Percentiles rank a stretch among this genome's conserved stretches.
These are phyloP conservation scores for Phaffia australis DNA, from an alignment of 768 basidiomycete genomes.

Conservation along the genomic window DNA sequence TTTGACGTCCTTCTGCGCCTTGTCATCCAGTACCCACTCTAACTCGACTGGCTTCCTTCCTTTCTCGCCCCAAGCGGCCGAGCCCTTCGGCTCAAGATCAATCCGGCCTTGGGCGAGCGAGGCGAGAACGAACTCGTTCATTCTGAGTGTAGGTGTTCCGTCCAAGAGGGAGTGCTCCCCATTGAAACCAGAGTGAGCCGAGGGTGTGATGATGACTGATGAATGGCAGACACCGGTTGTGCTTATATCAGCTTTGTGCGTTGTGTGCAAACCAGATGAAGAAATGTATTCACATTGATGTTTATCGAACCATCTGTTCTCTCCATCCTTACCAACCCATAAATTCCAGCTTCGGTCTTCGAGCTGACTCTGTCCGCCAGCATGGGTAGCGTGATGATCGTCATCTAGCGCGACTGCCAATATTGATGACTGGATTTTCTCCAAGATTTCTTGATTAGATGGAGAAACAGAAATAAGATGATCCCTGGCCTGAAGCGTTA, in stretches of 20 bases:
- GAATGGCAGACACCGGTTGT: background rate
- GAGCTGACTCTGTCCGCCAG: slow-evolving; percentile 49
- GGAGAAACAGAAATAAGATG: slow-evolving; percentile 56
- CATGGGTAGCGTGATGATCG: slow-evolving; percentile 55
- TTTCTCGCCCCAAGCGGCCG: slow-evolving; percentile 26
- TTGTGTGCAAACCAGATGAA: background rate
- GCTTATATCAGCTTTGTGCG: background rate
- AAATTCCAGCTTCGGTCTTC: slow-evolving; percentile 42
- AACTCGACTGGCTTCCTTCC: slow-evolving; percentile 51
- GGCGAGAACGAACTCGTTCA: slow-evolving; percentile 88
- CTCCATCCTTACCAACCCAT: slow-evolving; percentile 43
- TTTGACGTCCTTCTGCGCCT: slow-evolving; percentile 47
- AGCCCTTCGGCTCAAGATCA: slow-evolving; percentile 50
- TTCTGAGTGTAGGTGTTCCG: slow-evolving; percentile 83
- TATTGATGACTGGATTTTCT: slow-evolving; percentile 80
- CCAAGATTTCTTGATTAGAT: slow-evolving; percentile 56
- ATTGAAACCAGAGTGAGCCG: slow-evolving; percentile 91
- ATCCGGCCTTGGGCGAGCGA: slow-evolving; percentile 61
- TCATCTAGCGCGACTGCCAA: slow-evolving; percentile 80
- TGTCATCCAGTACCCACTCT: slow-evolving; percentile 54
- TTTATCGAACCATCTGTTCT: slow-evolving; percentile 90
- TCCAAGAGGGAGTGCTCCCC: slow-evolving; percentile 66
- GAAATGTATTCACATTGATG: slow-evolving; percentile 61
- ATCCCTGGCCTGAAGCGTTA: slow-evolving; percentile 47
- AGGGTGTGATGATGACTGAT: slow-evolving; percentile 83